These are phyloP conservation scores for Pseudogymnoascus sp. DNA, from an alignment of 2,329 filamentous ascomycete species.

Conservation along the genomic window DNA sequence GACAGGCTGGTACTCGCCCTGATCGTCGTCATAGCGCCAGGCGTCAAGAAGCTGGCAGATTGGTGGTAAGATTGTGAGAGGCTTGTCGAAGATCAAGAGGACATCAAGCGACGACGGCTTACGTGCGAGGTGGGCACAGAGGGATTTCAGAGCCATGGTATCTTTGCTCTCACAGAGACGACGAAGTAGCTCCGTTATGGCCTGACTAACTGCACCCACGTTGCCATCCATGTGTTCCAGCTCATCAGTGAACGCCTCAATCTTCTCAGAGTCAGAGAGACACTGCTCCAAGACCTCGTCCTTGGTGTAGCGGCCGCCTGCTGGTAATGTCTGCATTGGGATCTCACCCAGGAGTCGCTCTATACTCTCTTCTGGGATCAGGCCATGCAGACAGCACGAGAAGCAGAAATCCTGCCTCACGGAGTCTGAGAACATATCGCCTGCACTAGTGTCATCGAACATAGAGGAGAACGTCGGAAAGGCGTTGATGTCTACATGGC, in stretches of 20 bases:
- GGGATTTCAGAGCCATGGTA: constrained; percentile 67
- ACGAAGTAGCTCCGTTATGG: constrained; percentile 62
- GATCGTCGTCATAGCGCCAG: constrained; percentile 76
- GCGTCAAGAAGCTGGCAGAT: constrained; percentile 67
- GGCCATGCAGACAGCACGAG: constrained; percentile 75
- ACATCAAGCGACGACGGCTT: constrained; percentile 66
- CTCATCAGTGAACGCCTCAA: constrained; percentile 69
- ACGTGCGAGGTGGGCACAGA: constrained; percentile 65
- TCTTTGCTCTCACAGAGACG: constrained; percentile 64
- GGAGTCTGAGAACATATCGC: constrained; percentile 50
- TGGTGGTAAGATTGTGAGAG: constrained; percentile 60
- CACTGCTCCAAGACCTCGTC: constrained; percentile 73
- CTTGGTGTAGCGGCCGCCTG: constrained; percentile 65
- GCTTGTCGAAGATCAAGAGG: constrained; percentile 65
- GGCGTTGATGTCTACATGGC: constrained; percentile 49
- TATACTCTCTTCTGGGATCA: constrained; percentile 72
- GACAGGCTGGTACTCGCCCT: constrained; percentile 74
- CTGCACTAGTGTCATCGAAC: constrained; percentile 47
- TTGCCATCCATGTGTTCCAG: constrained; percentile 89
- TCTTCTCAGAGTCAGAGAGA: constrained; percentile 62
- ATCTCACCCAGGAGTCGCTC: constrained; percentile 75
- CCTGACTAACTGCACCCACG: constrained; percentile 73
- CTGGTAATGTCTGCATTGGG: constrained; percentile 68
- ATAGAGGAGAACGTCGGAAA: constrained; percentile 58
- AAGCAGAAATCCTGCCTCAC: constrained; percentile 80